These are phyloP conservation scores for Xylaria sp. DNA, from an alignment of 2,329 filamentous ascomycete genomes.

Conservation along the genomic window DNA sequence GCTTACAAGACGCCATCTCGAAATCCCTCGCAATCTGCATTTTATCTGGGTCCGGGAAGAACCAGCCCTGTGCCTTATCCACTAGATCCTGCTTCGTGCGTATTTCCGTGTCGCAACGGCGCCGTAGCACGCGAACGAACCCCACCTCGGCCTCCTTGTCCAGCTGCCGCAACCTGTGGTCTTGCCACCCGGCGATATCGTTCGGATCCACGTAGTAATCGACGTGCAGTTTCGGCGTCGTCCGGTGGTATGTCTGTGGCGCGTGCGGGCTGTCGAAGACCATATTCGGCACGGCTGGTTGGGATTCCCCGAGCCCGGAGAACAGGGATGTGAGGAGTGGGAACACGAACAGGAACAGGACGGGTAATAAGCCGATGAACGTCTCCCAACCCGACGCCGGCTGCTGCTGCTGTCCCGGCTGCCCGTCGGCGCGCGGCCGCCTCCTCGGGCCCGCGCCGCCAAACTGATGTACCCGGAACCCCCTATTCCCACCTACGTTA, in stretches of 20 bases:
- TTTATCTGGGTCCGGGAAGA: conserved; percentile 82
- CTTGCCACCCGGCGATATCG: conserved; percentile 77
- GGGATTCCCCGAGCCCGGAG: conserved; percentile 61
- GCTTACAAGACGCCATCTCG: conserved; percentile 63
- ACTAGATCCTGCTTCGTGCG: conserved; percentile 71
- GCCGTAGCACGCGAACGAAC: conserved; percentile 73
- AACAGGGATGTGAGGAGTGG: conserved; percentile 86
- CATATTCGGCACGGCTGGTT: conserved; percentile 72
- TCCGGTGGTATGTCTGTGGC: conserved; percentile 79
- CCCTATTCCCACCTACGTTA: conserved; percentile 91
- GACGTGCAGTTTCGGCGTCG: conserved; percentile 75
- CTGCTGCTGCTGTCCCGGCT: conserved; percentile 59
- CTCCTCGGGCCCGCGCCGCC: conserved; percentile 81
- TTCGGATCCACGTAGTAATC: conserved; percentile 86
- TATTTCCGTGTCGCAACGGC: conserved; percentile 80
- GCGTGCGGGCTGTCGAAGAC: conserved; percentile 76
- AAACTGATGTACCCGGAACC: conserved; percentile 94
- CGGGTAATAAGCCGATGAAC: conserved; percentile 81
- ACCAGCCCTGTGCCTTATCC: conserved; percentile 87
- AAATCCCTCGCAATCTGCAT: conserved; percentile 73
- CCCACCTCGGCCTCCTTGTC: conserved; percentile 81
- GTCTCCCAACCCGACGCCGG: conserved; percentile 65
- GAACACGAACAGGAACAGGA: conserved; percentile 88
- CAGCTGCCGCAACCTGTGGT: conserved; percentile 75
- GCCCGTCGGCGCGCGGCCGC: conserved; percentile 72